phyloP scores from a whole-genome alignment of 257 asterid genomes.

The Solanum virginianum region DNA sequence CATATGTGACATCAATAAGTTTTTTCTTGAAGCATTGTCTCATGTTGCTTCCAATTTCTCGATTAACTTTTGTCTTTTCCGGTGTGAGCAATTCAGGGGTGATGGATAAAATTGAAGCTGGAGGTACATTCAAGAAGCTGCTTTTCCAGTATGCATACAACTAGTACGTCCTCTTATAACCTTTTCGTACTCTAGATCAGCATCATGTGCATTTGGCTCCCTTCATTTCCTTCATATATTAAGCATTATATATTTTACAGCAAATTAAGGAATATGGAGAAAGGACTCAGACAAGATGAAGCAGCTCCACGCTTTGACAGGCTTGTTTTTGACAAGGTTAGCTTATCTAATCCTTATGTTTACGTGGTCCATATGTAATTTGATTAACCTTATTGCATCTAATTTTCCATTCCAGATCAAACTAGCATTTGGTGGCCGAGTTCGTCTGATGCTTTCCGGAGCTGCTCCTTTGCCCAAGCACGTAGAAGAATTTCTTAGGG shows the following conservation, averaged over 20 bases:
- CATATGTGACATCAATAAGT: neutral
- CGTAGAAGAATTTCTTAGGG: slow-evolving; percentile 84
- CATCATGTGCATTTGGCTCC: neutral
- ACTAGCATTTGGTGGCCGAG: slow-evolving; percentile 90
- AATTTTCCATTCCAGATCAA: slow-evolving; percentile 35
- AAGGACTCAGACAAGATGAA: slow-evolving; percentile 72
- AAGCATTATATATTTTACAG: slow-evolving; percentile 18
- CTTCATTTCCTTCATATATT: neutral
- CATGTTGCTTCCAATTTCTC: neutral
- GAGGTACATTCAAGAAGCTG: slow-evolving; percentile 63
- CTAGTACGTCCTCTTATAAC: slow-evolving; percentile 33
- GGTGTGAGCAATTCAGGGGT: slow-evolving; percentile 26
- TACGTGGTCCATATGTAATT: neutral
- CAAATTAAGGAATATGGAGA: slow-evolving; percentile 73
- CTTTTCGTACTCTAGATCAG: neutral
- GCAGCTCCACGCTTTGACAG: slow-evolving; percentile 81
- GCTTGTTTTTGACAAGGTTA: slow-evolving; percentile 74
- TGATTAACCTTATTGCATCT: neutral
- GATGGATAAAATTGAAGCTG: slow-evolving; percentile 66
- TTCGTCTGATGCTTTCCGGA: slow-evolving; percentile 80
- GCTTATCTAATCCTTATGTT: neutral
- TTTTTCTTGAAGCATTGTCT: neutral
- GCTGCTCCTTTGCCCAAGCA: slow-evolving; percentile 92
- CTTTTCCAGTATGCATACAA: slow-evolving; percentile 64
- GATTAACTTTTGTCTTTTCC: neutral